A percentile compares a stretch with the other conserved stretches of the same genome.
These are phyloP conservation scores for Apophysomyces ossiformis DNA, from an alignment of 371 early-diverging fungal species.

Conservation along the genomic window DNA sequence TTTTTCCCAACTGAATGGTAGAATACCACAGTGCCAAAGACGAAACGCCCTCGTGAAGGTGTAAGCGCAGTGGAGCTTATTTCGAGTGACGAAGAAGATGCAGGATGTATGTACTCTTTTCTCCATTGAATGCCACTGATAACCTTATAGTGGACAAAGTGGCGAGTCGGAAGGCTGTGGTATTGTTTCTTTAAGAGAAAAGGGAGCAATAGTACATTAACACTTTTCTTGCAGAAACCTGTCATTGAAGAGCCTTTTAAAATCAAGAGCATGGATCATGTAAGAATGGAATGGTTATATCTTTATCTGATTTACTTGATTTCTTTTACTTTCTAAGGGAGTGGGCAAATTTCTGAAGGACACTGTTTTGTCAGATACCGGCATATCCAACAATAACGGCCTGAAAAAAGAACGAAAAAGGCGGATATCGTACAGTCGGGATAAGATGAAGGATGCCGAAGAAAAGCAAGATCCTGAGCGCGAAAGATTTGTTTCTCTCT, in stretches of 20 bases:
- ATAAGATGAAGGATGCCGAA: not conserved
- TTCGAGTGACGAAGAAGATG: conserved; percentile 1
- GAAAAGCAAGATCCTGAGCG: not conserved
- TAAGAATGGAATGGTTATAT: not conserved
- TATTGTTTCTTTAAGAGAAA: not conserved
- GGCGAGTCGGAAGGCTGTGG: not conserved
- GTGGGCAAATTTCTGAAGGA: not conserved
- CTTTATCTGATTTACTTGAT: not conserved
- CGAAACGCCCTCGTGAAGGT: not conserved
- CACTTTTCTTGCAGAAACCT: not conserved
- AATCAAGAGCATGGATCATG: not conserved
- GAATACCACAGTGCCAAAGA: not conserved
- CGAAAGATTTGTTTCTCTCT: not conserved
- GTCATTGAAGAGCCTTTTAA: not conserved
- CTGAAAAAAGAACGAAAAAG: not conserved
- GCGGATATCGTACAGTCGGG: not conserved
- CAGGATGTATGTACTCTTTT: not conserved
- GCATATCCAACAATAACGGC: not conserved
- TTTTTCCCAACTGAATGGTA: not conserved
- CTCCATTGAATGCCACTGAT: not conserved
- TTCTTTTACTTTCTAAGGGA: not conserved
- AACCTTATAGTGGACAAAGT: not conserved
- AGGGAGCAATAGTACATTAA: not conserved
- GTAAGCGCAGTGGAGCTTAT: not conserved
- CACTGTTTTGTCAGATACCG: not conserved